Evolutionary conservation across 1,139 yeast species (phyloP).

Genomic region (Hyphopichia pseudoburtonii): DNA sequence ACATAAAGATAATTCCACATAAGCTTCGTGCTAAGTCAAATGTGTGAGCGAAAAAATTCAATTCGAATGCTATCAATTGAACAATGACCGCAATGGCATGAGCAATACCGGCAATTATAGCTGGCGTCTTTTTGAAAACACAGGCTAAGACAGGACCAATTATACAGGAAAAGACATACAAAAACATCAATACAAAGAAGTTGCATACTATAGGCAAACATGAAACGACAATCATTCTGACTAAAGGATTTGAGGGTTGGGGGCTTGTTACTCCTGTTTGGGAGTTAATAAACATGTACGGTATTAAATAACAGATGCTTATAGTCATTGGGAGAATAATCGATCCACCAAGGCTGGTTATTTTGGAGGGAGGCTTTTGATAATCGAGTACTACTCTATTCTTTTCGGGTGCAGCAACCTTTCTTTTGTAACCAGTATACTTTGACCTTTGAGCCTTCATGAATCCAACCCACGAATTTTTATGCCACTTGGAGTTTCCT

Average conservation of each 20-base stretch:
- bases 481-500: conserved; percentile 55
- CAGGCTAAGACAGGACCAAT: conserved; percentile 44
- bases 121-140: conserved; percentile 37
- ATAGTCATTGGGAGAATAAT: conserved; percentile 49
- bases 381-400: conserved; percentile 7
- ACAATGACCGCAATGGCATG: conserved; percentile 53
- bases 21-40: conserved; percentile 60
- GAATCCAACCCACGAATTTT: conserved; percentile 61
- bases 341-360: conserved; percentile 54
- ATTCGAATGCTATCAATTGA: conserved; percentile 56
- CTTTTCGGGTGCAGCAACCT: conserved; percentile 14
- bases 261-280: conserved; percentile 59
- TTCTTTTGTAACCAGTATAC: conserved; percentile 65
- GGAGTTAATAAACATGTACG: conserved; percentile 68
- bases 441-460: conserved; percentile 55
- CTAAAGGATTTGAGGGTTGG: conserved; percentile 50
- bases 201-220: conserved; percentile 56
- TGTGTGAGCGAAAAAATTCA: conserved; percentile 62
- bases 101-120: conserved; percentile 49
- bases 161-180: conserved; percentile 49
- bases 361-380: conserved; percentile 41
- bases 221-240: conserved; percentile 52
- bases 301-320: conserved; percentile 46
- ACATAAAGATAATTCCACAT: conserved; percentile 55
- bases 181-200: conserved; percentile 34